Evolutionary conservation across 306 rosid species (phyloP).

Genomic region (Pyrus betulifolia): DNA sequence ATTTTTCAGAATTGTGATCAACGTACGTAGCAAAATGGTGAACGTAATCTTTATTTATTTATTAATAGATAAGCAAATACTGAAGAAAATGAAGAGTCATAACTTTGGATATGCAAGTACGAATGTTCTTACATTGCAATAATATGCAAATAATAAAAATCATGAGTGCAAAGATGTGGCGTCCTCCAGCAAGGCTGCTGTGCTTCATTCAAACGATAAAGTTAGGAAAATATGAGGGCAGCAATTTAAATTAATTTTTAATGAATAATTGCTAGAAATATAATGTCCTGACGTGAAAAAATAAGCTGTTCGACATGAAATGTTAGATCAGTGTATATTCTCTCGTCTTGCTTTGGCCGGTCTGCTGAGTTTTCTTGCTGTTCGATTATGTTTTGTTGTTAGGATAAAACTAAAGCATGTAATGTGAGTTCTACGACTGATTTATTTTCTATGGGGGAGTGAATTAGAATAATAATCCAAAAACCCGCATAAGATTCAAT

Average conservation of each 20-base stretch:
- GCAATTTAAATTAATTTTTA: background rate
- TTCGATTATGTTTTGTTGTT: background rate
- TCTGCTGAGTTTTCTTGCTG: conserved; percentile 3
- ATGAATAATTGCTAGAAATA: background rate
- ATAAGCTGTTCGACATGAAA: conserved; percentile 2
- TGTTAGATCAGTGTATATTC: background rate
- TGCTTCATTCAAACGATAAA: background rate
- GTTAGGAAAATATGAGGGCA: background rate
- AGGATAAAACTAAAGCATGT: conserved; percentile 1
- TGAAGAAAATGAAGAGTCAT: too few species aligned
- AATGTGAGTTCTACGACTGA: conserved; percentile 4
- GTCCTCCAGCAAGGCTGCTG: too few species aligned
- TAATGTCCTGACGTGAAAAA: background rate
- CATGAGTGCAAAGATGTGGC: too few species aligned
- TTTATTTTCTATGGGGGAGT: background rate
- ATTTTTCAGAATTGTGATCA: too few species aligned
- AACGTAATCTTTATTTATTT: background rate
- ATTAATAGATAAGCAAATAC: too few species aligned
- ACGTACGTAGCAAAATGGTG: background rate
- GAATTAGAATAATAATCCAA: too few species aligned
- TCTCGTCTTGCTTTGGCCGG: background rate
- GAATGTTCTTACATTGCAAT: too few species aligned
- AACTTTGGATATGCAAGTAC: too few species aligned
- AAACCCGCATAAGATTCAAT: too few species aligned
- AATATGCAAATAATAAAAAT: too few species aligned